These are phyloP conservation scores for Paracorniculantispora psalliotae DNA, from an alignment of 2,329 filamentous ascomycete genomes.

Conservation along the genomic window DNA sequence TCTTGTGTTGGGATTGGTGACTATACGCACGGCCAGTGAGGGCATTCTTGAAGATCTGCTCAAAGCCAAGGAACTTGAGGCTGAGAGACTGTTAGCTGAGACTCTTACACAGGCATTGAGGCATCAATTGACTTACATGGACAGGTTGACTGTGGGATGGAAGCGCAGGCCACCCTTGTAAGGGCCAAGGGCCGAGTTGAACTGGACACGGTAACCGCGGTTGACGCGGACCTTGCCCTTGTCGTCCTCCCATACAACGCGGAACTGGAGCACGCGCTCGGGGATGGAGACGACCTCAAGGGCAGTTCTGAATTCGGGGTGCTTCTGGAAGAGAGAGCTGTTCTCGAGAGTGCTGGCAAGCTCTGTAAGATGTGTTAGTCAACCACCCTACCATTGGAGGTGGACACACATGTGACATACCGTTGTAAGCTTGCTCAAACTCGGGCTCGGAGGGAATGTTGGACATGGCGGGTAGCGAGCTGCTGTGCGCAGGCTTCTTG, in stretches of 20 bases:
- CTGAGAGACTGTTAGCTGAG: conserved; percentile 41
- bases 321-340: conserved; percentile 86
- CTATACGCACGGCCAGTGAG: conserved; percentile 75
- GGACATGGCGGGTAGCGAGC: conserved; percentile 53
- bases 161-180: conserved; percentile 98
- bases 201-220: conserved; percentile 93
- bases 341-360: conserved; percentile 91
- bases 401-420: conserved; percentile 45
- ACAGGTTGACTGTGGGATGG: conserved; percentile 81
- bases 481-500: conserved; percentile 13
- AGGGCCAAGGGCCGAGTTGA: conserved; percentile 94
- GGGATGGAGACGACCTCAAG: conserved; percentile 84
- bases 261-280: conserved; percentile 95
- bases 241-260: conserved; percentile 95
- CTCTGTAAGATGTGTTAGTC: conserved; percentile 50
- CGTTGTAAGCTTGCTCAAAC: conserved; percentile 97
- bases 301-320: conserved; percentile 91
- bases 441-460: conserved; percentile 86
- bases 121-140: conserved; percentile 41
- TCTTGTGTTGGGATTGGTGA: neutral
- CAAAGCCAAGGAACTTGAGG: conserved; percentile 97
- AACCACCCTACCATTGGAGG: neutral
- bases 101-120: neutral
- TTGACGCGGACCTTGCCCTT: conserved; percentile 85
- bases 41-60: conserved; percentile 99